Evolutionary conservation across 2,329 filamentous ascomycete genomes (phyloP).

Genomic region (Eurotiales sp.): DNA sequence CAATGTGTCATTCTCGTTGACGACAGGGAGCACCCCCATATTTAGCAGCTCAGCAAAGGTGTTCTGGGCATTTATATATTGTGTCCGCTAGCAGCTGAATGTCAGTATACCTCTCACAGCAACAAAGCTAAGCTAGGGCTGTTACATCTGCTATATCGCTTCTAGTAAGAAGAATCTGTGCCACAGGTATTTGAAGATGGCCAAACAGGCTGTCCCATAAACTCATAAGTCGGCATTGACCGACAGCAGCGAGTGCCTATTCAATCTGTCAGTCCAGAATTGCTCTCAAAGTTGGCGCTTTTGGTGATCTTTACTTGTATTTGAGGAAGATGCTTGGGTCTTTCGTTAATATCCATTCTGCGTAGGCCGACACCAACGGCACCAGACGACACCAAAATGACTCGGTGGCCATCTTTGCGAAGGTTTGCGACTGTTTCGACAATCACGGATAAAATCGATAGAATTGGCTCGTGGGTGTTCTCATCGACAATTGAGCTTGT

Average conservation of each 20-base stretch:
- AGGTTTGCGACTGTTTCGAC: conserved; percentile 90
- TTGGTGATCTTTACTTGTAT: conserved; percentile 60
- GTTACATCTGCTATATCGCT: conserved; percentile 92
- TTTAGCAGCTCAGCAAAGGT: conserved; percentile 85
- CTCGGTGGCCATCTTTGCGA: conserved; percentile 84
- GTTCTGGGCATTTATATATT: conserved; percentile 96
- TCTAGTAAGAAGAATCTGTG: conserved; percentile 88
- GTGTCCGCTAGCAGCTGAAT: conserved; percentile 60
- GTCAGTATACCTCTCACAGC: neutral
- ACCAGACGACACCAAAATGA: conserved; percentile 94
- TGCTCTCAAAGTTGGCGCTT: neutral
- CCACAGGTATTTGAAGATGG: conserved; percentile 83
- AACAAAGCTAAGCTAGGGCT: neutral
- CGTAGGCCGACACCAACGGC: conserved; percentile 92
- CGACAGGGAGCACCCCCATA: conserved; percentile 96
- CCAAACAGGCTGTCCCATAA: conserved; percentile 92
- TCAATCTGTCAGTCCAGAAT: conserved; percentile 5
- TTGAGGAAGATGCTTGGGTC: conserved; percentile 85
- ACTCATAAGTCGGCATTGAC: conserved; percentile 90
- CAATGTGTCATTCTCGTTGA: conserved; percentile 97
- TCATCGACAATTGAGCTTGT: conserved; percentile 99
- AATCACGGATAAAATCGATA: conserved; percentile 86
- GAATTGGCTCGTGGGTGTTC: conserved; percentile 84
- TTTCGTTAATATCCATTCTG: conserved; percentile 80
- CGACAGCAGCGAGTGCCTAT: conserved; percentile 86